phyloP scores from a whole-genome alignment of 164 flowering plant genomes.

The Buxus sempervirens region DNA sequence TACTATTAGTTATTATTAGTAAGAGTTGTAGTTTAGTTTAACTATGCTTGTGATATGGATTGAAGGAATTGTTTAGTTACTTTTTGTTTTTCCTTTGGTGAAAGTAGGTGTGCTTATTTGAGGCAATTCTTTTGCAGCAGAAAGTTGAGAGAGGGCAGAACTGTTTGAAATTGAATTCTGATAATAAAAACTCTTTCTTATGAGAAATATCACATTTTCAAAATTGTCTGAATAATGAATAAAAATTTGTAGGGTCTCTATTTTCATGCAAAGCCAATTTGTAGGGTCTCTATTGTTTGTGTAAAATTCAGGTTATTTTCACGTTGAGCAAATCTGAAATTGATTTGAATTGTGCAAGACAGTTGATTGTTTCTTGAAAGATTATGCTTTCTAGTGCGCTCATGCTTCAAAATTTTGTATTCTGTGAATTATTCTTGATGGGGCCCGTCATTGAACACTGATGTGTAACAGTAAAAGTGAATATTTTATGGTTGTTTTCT shows the following conservation, averaged over 20 bases:
- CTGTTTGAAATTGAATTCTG: too few relatives aligned
- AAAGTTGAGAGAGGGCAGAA: too few relatives aligned
- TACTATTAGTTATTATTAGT: too few relatives aligned
- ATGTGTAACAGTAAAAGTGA: not conserved
- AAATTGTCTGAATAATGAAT: too few relatives aligned
- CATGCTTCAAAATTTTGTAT: not conserved
- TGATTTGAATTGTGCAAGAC: not conserved
- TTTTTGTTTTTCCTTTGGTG: too few relatives aligned
- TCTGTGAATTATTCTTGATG: not conserved
- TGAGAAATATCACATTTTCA: too few relatives aligned
- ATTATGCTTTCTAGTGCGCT: not conserved
- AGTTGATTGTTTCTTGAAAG: not conserved
- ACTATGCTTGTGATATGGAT: too few relatives aligned
- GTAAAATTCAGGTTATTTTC: not conserved
- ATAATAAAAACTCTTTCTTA: too few relatives aligned
- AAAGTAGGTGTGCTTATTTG: too few relatives aligned
- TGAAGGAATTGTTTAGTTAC: too few relatives aligned
- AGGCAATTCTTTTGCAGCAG: too few relatives aligned
- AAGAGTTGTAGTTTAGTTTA: too few relatives aligned
- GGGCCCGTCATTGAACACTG: not conserved
- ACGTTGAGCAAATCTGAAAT: not conserved
- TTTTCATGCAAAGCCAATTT: not conserved
- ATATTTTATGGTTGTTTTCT: not conserved
- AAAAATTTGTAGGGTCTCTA: not conserved
- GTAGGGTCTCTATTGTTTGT: not conserved